phyloP scores from a whole-genome alignment of 371 early-diverging fungal species.

The Amoeboaphelidium protococcarum region DNA sequence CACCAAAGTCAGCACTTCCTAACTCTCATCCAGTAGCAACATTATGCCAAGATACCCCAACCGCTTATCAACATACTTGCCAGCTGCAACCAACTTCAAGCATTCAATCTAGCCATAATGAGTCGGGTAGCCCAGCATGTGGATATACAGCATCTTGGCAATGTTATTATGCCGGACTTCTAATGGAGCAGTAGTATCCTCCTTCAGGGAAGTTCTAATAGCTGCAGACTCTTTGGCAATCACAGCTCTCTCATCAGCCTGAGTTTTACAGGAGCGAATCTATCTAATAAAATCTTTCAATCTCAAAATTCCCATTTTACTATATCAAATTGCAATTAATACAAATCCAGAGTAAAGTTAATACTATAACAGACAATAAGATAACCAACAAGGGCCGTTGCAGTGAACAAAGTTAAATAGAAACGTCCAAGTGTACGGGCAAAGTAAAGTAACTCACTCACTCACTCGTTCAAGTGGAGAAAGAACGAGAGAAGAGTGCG shows the following conservation, averaged over 20 bases:
- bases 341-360: no score
- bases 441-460: no score
- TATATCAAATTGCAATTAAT: no score
- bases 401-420: no score
- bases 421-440: no score
- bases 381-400: no score
- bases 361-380: no score
- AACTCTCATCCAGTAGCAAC: conserved; percentile 86
- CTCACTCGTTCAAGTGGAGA: no score
- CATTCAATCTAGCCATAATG: conserved; percentile 97
- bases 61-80: conserved; percentile 48
- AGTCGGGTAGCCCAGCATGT: conserved; percentile 91
- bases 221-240: conserved; percentile 88
- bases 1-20: conserved; percentile 74
- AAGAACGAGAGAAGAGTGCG: no score
- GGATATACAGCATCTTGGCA: conserved; percentile 82
- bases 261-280: conserved; percentile 82
- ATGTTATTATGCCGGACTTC: conserved; percentile 68
- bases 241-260: conserved; percentile 90
- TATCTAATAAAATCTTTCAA: conserved; percentile 75
- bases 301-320: no score
- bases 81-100: conserved; percentile 38
- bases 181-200: conserved; percentile 33
- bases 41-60: conserved; percentile 88
- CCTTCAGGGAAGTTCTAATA: conserved; percentile 77